These are phyloP conservation scores for Selaginella tamariscina DNA, from an alignment of 75 land plant species.

Conservation along the genomic window DNA sequence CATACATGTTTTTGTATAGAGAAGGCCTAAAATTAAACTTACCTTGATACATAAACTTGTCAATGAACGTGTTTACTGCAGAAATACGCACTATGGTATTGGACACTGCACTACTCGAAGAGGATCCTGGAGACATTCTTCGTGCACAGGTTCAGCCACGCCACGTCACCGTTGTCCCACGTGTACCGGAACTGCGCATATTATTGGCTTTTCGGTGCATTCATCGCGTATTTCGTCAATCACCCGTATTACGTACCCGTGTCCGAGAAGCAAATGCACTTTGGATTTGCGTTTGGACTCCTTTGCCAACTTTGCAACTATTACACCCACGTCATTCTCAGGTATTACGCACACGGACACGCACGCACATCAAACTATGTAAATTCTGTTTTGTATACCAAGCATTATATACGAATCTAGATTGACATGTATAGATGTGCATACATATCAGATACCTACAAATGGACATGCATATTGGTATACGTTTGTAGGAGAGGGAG, in stretches of 20 bases:
- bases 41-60: too few relatives aligned
- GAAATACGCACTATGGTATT: constrained; percentile 82
- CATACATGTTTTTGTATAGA: too few relatives aligned
- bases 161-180: constrained; percentile 81
- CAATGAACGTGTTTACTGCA: too few relatives aligned
- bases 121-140: constrained; percentile 86
- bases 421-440: too few relatives aligned
- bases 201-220: constrained; percentile 82
- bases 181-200: constrained; percentile 84
- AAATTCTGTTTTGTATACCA: too few relatives aligned
- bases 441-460: too few relatives aligned
- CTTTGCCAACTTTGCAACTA: constrained; percentile 67
- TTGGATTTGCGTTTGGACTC: constrained; percentile 75
- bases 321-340: constrained; percentile 69
- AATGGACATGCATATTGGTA: too few relatives aligned
- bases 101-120: constrained; percentile 92
- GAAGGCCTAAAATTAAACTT: too few relatives aligned
- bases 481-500: too few relatives aligned
- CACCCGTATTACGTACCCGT: constrained; percentile 92
- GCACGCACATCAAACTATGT: too few relatives aligned
- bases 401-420: too few relatives aligned
- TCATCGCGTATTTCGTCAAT: constrained; percentile 83
- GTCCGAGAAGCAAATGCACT: constrained; percentile 66
- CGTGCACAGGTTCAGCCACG: constrained; percentile 91
- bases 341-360: too few relatives aligned